Conservation (phyloP, 345 rosid genomes). For the Boechera retrofracta region DNA sequence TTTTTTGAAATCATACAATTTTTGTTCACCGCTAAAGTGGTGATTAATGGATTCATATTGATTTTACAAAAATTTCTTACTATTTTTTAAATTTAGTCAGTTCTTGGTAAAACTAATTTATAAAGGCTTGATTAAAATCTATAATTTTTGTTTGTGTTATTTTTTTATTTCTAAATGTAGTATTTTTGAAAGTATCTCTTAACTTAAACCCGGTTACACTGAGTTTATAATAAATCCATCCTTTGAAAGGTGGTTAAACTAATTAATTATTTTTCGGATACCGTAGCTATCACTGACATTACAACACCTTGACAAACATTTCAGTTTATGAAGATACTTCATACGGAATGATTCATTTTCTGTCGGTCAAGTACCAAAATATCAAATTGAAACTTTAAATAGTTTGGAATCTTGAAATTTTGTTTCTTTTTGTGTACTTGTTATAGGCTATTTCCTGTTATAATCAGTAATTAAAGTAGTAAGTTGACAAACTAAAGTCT, state of each 20-base stretch:
- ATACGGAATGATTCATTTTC: slow-evolving; percentile 23
- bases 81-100: no score
- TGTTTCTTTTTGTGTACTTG: not conserved
- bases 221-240: not conserved
- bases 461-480: slow-evolving; percentile 31
- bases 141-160: not conserved
- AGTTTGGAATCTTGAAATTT: slow-evolving; percentile 11
- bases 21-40: no score
- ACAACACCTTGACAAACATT: slow-evolving; percentile 32
- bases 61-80: no score
- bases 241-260: not conserved
- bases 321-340: slow-evolving; percentile 31
- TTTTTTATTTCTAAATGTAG: not conserved
- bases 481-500: slow-evolving; percentile 38
- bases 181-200: not conserved
- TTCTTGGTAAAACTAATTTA: no score
- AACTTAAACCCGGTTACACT: no score
- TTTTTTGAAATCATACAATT: no score
- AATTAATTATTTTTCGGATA: not conserved
- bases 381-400: not conserved
- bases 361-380: slow-evolving; percentile 37
- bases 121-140: no score
- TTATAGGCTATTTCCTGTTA: slow-evolving; percentile 11
- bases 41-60: no score
- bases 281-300: slow-evolving; percentile 3